A percentile compares a stretch with the other conserved stretches of the same genome.
Evolutionary conservation across 2,329 filamentous ascomycete species (phyloP).

Genomic region (Lojkania enalia): DNA sequence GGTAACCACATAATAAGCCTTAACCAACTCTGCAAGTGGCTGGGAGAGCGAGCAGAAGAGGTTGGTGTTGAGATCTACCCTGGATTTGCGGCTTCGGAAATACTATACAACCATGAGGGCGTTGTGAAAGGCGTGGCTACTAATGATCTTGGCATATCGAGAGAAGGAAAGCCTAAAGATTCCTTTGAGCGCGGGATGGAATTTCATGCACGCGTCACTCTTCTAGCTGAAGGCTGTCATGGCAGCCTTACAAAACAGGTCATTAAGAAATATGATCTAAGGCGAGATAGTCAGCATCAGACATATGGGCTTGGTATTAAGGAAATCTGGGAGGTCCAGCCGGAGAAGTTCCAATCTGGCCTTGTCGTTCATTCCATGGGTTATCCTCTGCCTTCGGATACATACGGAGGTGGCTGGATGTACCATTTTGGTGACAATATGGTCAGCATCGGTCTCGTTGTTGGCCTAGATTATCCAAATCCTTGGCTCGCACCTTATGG

Average conservation of each 20-base stretch:
- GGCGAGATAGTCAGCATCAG: conserved; percentile 86
- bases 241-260: conserved; percentile 94
- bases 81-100: conserved; percentile 91
- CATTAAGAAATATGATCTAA: conserved; percentile 88
- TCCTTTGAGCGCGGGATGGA: conserved; percentile 97
- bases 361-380: conserved; percentile 88
- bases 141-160: conserved; percentile 85
- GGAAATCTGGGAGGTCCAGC: conserved; percentile 95
- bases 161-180: conserved; percentile 83
- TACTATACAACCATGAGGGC: conserved; percentile 83
- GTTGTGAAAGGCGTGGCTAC: conserved; percentile 93
- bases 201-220: conserved; percentile 88
- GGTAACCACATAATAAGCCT: conserved; percentile 97
- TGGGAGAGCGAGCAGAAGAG: conserved; percentile 95
- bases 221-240: conserved; percentile 94
- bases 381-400: conserved; percentile 83
- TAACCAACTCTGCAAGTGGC: conserved; percentile 94
- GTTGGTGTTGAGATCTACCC: conserved; percentile 94
- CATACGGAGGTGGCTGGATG: conserved; percentile 98
- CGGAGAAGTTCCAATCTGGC: conserved; percentile 88
- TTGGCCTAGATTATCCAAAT: conserved; percentile 93
- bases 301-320: conserved; percentile 95
- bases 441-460: conserved; percentile 87
- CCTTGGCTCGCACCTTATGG: conserved; percentile 94
- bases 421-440: conserved; percentile 99